Conservation (phyloP, 2,329 filamentous ascomycete genomes). For the Dactylellina sp. region DNA sequence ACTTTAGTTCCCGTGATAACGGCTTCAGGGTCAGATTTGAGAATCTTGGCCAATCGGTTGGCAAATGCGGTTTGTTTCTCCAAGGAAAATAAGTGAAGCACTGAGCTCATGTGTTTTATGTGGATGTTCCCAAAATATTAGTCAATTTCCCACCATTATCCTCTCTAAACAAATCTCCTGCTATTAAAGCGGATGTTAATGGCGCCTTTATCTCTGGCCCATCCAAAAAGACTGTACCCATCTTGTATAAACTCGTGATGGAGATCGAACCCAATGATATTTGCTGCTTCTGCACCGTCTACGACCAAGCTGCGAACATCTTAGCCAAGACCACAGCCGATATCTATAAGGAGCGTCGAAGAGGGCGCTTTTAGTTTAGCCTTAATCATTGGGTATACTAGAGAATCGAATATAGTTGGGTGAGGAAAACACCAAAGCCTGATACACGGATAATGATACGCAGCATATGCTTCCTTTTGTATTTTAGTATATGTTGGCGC, state of each 20-base stretch:
- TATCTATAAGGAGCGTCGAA: constrained; percentile 1
- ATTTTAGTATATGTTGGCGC: neutral
- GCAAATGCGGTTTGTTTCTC: constrained; percentile 5
- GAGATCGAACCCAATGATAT: constrained; percentile 8
- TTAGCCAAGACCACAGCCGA: neutral
- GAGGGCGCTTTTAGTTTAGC: neutral
- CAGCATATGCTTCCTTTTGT: constrained; percentile 6
- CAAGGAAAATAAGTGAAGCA: constrained; percentile 1
- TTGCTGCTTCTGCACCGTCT: constrained; percentile 7
- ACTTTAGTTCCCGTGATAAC: constrained; percentile 4
- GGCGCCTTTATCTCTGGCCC: neutral
- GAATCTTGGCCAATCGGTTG: neutral
- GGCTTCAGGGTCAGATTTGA: constrained; percentile 2
- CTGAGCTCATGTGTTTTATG: neutral
- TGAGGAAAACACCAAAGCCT: constrained; percentile 1
- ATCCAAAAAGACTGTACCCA: constrained; percentile 4
- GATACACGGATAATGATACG: constrained; percentile 10
- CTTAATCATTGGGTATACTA: neutral
- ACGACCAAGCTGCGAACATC: constrained; percentile 2
- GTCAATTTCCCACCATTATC: neutral
- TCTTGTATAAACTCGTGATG: constrained; percentile 1
- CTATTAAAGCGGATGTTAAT: neutral
- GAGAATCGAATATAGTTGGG: constrained; percentile 1
- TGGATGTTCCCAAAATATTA: neutral
- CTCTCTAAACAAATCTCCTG: constrained; percentile 1